Base-by-base conservation (phyloP, 495 filamentous ascomycete genomes). In the Aspergillus carlsbadensis region DNA sequence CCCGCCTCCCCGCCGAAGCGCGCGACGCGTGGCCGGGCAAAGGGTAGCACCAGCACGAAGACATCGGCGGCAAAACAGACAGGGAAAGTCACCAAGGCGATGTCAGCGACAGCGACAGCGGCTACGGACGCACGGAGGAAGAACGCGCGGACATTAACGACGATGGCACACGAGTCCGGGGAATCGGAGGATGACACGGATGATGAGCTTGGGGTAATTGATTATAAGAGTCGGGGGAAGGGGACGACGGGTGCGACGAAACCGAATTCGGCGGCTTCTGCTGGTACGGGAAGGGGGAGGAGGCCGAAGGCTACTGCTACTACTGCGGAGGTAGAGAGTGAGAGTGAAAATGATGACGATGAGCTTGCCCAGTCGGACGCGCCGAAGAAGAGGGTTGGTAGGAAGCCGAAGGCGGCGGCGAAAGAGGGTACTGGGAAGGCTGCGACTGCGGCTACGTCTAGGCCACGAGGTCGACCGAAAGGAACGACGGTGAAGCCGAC, bases 391-490 rank as follows among this genome's bases (percentile, higher is more conserved):
- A 66, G 69, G 29, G 63, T 56, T 3, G 73, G 70, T 24, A 53
- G 74, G 26, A 70, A 64, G 50, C 62, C 68, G 4, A 74, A 64
- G 21, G 29, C 61, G 0, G 33, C 56, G 5, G 42, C 52, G 3
- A 44, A 62, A 33, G 49, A 59, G 6, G 40, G 56, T 1, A 47
- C 37, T 5, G 14, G 57, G 10, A 65, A 68, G 51, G 3, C 61
- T 1, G 64, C 63, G 13, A 36, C 57, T 17, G 59, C 58, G 1
- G 61, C 71, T 1, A 72, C 65, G 48, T 34, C 70, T 1, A 65
- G 73, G 20, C 36, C 70, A 3, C 65, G 73, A 22, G 74, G 74
- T 4, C 64, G 74, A 21, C 71, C 74, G n/a, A 75, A 69, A 61
- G 66, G 64, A 8, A 56, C 64, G 22, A 54, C 58, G 10, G 26